Evolutionary conservation across 2,329 filamentous ascomycete genomes (phyloP).

Genomic region (Alternaria consortialis): DNA sequence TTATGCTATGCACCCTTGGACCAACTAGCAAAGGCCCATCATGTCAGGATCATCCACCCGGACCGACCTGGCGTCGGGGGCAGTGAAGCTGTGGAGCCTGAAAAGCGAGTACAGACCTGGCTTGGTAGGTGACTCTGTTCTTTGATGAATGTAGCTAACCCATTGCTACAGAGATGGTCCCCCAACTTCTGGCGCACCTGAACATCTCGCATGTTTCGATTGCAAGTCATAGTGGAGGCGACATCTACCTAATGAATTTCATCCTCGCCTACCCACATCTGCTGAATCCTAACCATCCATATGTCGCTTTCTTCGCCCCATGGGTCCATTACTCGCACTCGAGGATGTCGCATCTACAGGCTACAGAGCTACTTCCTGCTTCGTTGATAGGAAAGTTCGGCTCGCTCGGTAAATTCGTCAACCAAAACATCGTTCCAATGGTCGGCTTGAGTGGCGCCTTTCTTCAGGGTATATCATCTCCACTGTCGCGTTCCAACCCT

Average conservation of each 20-base stretch:
- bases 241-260: conserved; percentile 43
- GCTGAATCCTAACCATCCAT: conserved; percentile 37
- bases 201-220: conserved; percentile 41
- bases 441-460: conserved; percentile 31
- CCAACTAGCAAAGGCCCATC: conserved; percentile 35
- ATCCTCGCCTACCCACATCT: conserved; percentile 38
- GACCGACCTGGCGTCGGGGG: conserved; percentile 44
- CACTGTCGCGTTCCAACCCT: conserved; percentile 14
- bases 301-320: conserved; percentile 44
- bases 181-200: conserved; percentile 40
- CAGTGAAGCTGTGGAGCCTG: conserved; percentile 35
- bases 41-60: conserved; percentile 42
- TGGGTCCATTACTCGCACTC: conserved; percentile 45
- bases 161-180: conserved; percentile 38
- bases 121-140: conserved; percentile 26
- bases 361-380: conserved; percentile 37
- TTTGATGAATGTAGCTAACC: background rate
- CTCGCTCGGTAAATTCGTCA: conserved; percentile 29
- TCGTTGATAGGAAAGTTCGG: conserved; percentile 37
- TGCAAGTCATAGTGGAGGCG: conserved; percentile 45
- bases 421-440: conserved; percentile 36
- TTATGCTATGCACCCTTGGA: conserved; percentile 39
- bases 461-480: conserved; percentile 24
- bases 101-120: conserved; percentile 38
- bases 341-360: conserved; percentile 28